Evolutionary conservation across 2,329 filamentous ascomycete species (phyloP).

Genomic region (Stemphylium lycopersici): DNA sequence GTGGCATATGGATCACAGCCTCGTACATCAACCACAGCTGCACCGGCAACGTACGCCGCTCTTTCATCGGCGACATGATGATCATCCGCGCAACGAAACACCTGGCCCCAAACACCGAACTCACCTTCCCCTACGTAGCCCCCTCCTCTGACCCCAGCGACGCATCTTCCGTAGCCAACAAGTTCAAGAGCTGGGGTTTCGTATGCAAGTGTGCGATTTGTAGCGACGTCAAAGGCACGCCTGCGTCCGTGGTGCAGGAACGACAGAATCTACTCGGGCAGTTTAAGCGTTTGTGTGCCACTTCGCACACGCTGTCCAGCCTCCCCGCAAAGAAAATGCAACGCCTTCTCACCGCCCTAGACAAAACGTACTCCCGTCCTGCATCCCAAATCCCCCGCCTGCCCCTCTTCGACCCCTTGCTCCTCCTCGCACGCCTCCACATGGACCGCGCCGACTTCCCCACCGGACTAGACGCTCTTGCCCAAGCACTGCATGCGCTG

Average conservation of each 20-base stretch:
- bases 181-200: constrained; percentile 23
- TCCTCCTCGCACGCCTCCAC: constrained; percentile 21
- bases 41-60: constrained; percentile 44
- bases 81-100: constrained; percentile 51
- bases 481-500: constrained; percentile 11
- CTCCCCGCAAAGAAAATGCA: constrained; percentile 8
- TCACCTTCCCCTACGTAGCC: constrained; percentile 21
- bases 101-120: constrained; percentile 20
- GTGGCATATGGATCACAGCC: constrained; percentile 50
- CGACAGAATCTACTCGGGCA: constrained; percentile 9
- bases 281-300: neutral
- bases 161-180: neutral
- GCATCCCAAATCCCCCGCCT: neutral
- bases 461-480: constrained; percentile 13
- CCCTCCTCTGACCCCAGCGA: neutral
- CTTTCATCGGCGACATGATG: constrained; percentile 49
- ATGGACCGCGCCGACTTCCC: neutral
- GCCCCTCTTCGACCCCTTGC: constrained; percentile 12
- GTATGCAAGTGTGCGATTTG: constrained; percentile 26
- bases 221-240: constrained; percentile 14
- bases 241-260: neutral
- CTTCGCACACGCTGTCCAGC: neutral
- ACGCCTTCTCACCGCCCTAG: constrained; percentile 17
- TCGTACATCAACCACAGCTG: constrained; percentile 56
- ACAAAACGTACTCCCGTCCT: constrained; percentile 22